Evolutionary conservation across 495 filamentous ascomycete species (phyloP).

Genomic region (Polyplosphaeria fusca): DNA sequence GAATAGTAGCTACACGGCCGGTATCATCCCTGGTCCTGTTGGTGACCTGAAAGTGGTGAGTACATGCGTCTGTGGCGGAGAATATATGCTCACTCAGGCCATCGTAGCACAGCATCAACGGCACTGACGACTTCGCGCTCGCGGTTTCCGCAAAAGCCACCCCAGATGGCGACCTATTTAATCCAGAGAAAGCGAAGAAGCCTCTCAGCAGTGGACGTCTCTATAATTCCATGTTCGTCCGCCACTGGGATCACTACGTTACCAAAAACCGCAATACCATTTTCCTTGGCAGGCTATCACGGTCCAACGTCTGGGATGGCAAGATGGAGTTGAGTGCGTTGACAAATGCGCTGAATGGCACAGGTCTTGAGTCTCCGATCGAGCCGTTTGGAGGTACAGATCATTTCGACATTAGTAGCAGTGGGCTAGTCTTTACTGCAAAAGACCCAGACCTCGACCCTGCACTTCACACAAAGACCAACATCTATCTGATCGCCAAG

Average conservation of each 20-base stretch:
- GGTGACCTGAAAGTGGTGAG: constrained; percentile 70
- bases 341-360: constrained; percentile 57
- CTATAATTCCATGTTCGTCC: constrained; percentile 57
- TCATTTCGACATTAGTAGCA: constrained; percentile 56
- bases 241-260: constrained; percentile 57
- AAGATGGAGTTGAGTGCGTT: constrained; percentile 47
- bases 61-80: too few relatives aligned
- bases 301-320: constrained; percentile 42
- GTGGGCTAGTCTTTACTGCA: constrained; percentile 72
- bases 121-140: constrained; percentile 67
- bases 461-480: constrained; percentile 77
- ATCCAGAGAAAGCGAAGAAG: constrained; percentile 54
- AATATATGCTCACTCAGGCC: too few relatives aligned
- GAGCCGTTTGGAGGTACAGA: constrained; percentile 59
- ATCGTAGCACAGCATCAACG: constrained; percentile 60
- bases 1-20: constrained; percentile 51
- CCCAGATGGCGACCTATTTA: constrained; percentile 55
- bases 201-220: constrained; percentile 51
- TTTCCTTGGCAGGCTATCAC: constrained; percentile 62
- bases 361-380: constrained; percentile 59
- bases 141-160: constrained; percentile 61
- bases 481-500: constrained; percentile 69
- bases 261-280: constrained; percentile 52
- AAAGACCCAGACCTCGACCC: constrained; percentile 77
- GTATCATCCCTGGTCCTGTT: constrained; percentile 62